phyloP scores from a whole-genome alignment of 257 asterid genomes.

The Ocimum tenuiflorum region DNA sequence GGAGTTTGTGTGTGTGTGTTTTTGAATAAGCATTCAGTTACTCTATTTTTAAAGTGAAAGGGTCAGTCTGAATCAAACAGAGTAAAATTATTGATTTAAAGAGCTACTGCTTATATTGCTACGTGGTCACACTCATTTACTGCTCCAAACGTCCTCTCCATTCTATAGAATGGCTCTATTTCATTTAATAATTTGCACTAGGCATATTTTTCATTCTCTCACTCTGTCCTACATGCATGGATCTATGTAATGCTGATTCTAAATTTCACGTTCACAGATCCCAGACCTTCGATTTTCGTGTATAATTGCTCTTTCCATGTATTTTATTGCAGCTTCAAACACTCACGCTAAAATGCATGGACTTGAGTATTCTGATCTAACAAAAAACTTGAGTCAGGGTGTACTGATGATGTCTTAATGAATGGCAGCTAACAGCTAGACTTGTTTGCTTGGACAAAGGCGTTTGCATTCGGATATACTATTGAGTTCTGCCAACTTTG shows the following conservation, averaged over 20 bases:
- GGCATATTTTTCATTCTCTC: too few species aligned
- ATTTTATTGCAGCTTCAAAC: not conserved
- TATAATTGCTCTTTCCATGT: too few species aligned
- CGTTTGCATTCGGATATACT: too few species aligned
- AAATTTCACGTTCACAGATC: not conserved
- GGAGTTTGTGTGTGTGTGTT: too few species aligned
- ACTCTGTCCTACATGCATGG: too few species aligned
- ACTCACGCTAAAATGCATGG: not conserved
- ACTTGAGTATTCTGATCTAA: not conserved
- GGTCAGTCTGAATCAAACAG: too few species aligned
- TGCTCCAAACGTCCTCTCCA: not conserved
- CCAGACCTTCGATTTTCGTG: not conserved
- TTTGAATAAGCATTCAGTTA: too few species aligned
- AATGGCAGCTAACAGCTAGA: conserved; percentile 15
- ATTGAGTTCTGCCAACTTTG: not conserved
- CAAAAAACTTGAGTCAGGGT: not conserved
- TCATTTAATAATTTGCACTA: too few species aligned
- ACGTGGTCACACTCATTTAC: not conserved
- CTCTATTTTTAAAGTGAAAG: too few species aligned
- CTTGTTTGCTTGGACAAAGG: not conserved
- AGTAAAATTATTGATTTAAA: too few species aligned
- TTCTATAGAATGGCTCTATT: not conserved
- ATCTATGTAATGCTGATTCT: too few species aligned
- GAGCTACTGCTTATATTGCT: too few species aligned
- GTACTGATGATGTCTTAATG: not conserved